Evolutionary conservation across 495 filamentous ascomycete species (phyloP).

Genomic region (Neurospora sp.): DNA sequence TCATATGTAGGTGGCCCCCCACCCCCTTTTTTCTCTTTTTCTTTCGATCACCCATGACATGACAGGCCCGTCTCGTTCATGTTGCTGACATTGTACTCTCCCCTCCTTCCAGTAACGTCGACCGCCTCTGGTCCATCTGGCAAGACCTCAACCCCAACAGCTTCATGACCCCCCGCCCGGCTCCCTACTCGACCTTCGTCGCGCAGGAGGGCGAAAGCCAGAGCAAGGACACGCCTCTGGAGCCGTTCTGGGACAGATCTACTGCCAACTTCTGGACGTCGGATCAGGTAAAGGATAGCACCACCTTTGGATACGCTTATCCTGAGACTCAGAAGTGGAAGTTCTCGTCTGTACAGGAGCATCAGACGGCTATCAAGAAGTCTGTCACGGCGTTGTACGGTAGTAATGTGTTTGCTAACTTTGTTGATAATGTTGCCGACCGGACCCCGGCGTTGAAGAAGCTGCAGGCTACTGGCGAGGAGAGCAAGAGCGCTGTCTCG

Average conservation of each 20-base stretch:
- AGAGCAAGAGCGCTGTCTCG: neutral
- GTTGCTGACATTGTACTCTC: neutral
- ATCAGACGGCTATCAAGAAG: constrained; percentile 10
- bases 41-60: neutral
- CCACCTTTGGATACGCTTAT: constrained; percentile 50
- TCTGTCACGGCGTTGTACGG: constrained; percentile 14
- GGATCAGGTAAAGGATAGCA: constrained; percentile 24
- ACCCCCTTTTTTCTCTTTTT: too few species aligned
- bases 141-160: constrained; percentile 53
- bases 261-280: constrained; percentile 38
- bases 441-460: neutral
- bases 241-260: constrained; percentile 34
- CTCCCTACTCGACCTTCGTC: constrained; percentile 43
- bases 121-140: constrained; percentile 63
- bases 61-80: neutral
- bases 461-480: neutral
- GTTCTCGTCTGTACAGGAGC: constrained; percentile 1
- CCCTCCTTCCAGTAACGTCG: constrained; percentile 40
- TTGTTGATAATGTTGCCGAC: constrained; percentile 10
- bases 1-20: constrained; percentile 30
- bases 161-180: constrained; percentile 40
- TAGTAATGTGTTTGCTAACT: constrained; percentile 17
- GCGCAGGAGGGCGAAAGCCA: constrained; percentile 28
- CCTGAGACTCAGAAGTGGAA: constrained; percentile 37
- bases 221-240: constrained; percentile 27